Conservation (phyloP, 768 basidiomycete genomes). For the Suillus subaureus region DNA sequence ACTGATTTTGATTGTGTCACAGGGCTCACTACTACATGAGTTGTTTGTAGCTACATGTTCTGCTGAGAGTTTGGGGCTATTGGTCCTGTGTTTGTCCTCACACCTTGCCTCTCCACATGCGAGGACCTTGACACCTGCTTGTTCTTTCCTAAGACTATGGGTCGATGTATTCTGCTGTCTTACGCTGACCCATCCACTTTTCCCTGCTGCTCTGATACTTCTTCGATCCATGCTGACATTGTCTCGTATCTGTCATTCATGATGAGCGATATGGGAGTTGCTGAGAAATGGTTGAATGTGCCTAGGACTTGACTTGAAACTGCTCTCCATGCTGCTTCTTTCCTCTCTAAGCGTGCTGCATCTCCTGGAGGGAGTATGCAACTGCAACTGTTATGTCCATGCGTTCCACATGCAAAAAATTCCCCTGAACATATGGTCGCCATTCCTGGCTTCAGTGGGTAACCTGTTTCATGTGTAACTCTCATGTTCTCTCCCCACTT, state of each 20-base stretch:
- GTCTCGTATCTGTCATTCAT: background rate
- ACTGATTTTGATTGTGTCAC: background rate
- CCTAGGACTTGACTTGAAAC: background rate
- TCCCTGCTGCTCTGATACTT: background rate
- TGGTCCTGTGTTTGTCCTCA: background rate
- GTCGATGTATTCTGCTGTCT: background rate
- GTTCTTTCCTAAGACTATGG: background rate
- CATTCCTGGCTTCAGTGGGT: no score
- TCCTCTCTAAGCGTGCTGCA: background rate
- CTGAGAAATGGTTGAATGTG: background rate
- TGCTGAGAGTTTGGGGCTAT: background rate
- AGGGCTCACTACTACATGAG: background rate
- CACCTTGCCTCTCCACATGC: background rate
- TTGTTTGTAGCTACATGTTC: background rate
- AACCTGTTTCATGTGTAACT: no score
- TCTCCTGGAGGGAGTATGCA: background rate
- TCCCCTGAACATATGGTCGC: rapidly evolving
- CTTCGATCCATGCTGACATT: background rate
- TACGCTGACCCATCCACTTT: background rate
- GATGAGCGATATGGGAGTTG: background rate
- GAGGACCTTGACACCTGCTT: background rate
- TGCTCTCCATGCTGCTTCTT: background rate
- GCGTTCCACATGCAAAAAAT: background rate
- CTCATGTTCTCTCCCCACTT: no score
- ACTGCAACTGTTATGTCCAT: background rate